Conservation (phyloP, 805 yeast genomes). For the Hanseniaspora osmophila region DNA sequence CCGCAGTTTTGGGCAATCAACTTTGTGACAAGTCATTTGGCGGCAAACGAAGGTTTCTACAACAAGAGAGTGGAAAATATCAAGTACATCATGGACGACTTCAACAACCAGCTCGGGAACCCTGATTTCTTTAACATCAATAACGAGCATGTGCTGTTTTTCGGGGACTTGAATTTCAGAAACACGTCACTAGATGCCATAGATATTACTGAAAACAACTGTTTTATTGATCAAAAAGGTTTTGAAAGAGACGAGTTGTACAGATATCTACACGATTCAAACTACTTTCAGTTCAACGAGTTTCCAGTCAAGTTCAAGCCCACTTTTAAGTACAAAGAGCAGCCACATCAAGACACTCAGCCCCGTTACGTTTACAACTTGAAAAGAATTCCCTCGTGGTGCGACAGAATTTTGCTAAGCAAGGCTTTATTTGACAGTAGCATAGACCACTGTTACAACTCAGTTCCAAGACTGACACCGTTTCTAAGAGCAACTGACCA, state of each 20-base stretch:
- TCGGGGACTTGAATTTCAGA: constrained; percentile 84
- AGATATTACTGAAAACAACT: background rate
- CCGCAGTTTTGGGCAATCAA: constrained; percentile 28
- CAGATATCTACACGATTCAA: constrained; percentile 2
- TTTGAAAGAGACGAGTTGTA: constrained; percentile 24
- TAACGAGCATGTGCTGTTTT: constrained; percentile 54
- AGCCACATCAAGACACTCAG: background rate
- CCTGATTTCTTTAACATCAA: constrained; percentile 26
- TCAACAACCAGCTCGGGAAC: constrained; percentile 21
- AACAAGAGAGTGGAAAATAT: constrained; percentile 43
- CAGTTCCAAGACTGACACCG: background rate
- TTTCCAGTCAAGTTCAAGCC: constrained; percentile 55
- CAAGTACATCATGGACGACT: constrained; percentile 32
- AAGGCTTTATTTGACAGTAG: background rate
- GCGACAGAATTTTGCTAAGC: constrained; percentile 54
- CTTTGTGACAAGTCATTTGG: constrained; percentile 56
- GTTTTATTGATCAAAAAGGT: background rate
- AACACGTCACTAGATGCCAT: constrained; percentile 10
- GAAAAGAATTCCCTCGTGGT: constrained; percentile 74
- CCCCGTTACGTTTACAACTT: constrained; percentile 31
- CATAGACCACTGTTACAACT: background rate
- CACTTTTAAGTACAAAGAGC: constrained; percentile 48
- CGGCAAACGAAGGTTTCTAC: constrained; percentile 59
- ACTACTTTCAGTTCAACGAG: constrained; percentile 35
- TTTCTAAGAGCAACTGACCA: background rate